A percentile compares a stretch with the other conserved stretches of the same genome.
These are phyloP conservation scores for Porogramme epimiltina DNA, from an alignment of 1,284 basidiomycete genomes.

Conservation along the genomic window DNA sequence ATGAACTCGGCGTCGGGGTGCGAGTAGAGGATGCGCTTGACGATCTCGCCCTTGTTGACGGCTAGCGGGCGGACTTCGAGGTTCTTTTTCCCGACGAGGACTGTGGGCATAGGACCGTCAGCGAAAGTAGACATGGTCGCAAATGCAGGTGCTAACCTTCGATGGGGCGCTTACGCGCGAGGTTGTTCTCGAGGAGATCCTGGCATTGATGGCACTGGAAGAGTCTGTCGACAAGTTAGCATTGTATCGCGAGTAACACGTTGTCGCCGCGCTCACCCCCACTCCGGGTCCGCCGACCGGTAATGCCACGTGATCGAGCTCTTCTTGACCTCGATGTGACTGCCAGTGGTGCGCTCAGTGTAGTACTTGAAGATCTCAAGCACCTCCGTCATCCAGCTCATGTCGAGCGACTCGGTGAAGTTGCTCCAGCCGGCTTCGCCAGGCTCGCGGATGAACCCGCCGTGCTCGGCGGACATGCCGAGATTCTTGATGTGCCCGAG, in stretches of 20 bases:
- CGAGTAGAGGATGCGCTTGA: slow-evolving; percentile 89
- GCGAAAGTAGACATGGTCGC: slow-evolving; percentile 29
- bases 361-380: slow-evolving; percentile 96
- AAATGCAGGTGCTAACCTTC: slow-evolving; percentile 56
- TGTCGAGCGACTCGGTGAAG: slow-evolving; percentile 90
- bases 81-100: slow-evolving; percentile 97
- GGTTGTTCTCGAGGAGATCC: slow-evolving; percentile 91
- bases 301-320: slow-evolving; percentile 99
- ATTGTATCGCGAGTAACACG: not conserved
- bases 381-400: slow-evolving; percentile 98
- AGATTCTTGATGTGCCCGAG: slow-evolving; percentile 84
- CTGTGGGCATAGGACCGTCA: slow-evolving; percentile 40
- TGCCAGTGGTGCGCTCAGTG: slow-evolving; percentile 92
- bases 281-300: slow-evolving; percentile 90
- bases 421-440: slow-evolving; percentile 77
- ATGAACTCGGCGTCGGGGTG: slow-evolving; percentile 94
- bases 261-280: slow-evolving; percentile 67
- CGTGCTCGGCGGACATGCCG: slow-evolving; percentile 96
- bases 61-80: slow-evolving; percentile 94
- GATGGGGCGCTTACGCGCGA: slow-evolving; percentile 86
- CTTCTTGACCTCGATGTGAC: slow-evolving; percentile 96
- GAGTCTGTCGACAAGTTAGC: slow-evolving; percentile 47
- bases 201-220: slow-evolving; percentile 98
- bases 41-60: slow-evolving; percentile 98
- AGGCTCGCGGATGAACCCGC: slow-evolving; percentile 86